A percentile compares a stretch with the other conserved stretches of the same genome.
Conservation (phyloP, 768 basidiomycete genomes). For the Tephrocybe rancida region DNA sequence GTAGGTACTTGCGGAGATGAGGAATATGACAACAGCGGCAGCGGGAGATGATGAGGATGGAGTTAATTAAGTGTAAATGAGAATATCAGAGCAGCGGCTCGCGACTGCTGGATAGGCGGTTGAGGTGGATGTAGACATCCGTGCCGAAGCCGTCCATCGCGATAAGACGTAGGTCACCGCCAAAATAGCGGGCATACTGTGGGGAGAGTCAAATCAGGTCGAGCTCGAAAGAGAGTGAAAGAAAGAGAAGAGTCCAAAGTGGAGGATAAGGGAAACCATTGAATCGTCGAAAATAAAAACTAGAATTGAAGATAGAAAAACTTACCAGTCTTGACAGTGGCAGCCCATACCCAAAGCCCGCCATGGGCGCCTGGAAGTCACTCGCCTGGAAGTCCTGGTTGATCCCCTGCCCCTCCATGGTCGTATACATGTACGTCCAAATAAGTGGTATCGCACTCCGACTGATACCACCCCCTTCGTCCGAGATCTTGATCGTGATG, state of each 20-base stretch:
- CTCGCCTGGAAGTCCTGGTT: conserved; percentile 80
- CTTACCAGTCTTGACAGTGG: conserved; percentile 86
- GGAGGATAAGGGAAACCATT: too few species aligned
- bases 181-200: conserved; percentile 96
- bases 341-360: conserved; percentile 93
- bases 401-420: conserved; percentile 73
- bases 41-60: too few species aligned
- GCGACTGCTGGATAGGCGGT: conserved; percentile 78
- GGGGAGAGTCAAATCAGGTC: neutral
- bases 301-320: neutral
- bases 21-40: too few species aligned
- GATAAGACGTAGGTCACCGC: conserved; percentile 89
- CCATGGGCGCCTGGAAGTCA: conserved; percentile 98
- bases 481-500: conserved; percentile 98
- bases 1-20: too few species aligned
- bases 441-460: conserved; percentile 89
- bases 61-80: too few species aligned
- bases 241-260: too few species aligned
- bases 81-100: conserved; percentile 84
- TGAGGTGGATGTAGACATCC: conserved; percentile 92
- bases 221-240: too few species aligned
- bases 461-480: conserved; percentile 96
- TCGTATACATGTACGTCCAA: conserved; percentile 99
- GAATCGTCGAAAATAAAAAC: too few species aligned
- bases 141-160: conserved; percentile 99